Evolutionary conservation across 192 early-diverging fungal species (phyloP), one percentile per base, ranked within the genome.

Genomic region (Backusella liffmaniae): DNA sequence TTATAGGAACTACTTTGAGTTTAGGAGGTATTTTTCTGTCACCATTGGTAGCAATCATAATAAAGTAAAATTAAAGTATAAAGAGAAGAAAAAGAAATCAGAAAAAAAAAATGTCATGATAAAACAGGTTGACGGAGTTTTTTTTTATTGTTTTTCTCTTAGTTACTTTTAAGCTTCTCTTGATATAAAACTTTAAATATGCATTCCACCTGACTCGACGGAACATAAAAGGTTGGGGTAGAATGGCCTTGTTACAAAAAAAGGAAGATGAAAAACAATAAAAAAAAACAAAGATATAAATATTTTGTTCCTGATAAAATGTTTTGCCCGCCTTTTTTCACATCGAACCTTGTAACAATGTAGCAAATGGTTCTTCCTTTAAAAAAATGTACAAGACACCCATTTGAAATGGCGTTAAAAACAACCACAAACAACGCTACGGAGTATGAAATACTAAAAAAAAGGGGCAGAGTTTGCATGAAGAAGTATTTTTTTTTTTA

Each of bases 11-110:
- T 39, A 71, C 70, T 44, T 49, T 71, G 30, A 71, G 70, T 71
- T 44, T 71, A 46, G 42, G 42, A 16, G 39, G 70, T 71, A 49
- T 41, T 49, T 71, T 71, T 71, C 39, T 71, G 23, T 71, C 49
- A 30, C 39, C 39, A 59, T 53, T 29, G 26, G 32, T 42, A 35
- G 59, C 15, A 65, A 62, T 21, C 56, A 62, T 73, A 73, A 41
- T 36, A 49, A 42, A 44, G 21, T 10, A 23, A 26, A 62, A 16
- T 18, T 5, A 59, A 37, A 16, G 10, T 12, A 39, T 10, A 62
- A 69, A 34, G 34, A 39, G 9, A 69, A 23, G 37, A 69, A 18
- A 65, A 21, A 65, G 26, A 73, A 26, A 73, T 26, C 37, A 56
- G 35, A 49, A 53, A 53, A 18, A 53, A 53, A 53, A 7, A 53